Base-by-base conservation (phyloP, 352 stramenopile genomes). In the Phytophthora aleatoria region DNA sequence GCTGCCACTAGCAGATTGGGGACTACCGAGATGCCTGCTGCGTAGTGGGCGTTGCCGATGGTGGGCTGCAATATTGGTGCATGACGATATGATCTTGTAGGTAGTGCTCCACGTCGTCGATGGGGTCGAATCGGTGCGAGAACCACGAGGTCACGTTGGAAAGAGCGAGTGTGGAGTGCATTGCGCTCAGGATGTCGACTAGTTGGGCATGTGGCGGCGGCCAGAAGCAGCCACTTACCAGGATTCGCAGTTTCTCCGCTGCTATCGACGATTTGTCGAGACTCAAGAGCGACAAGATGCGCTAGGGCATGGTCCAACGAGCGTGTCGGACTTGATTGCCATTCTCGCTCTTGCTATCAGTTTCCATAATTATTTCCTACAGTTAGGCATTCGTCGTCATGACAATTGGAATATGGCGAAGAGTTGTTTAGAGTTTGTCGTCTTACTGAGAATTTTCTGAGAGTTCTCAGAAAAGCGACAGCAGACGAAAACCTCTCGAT, bases 91-190 rank as follows among this genome's bases (percentile, higher is more conserved):
- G 27, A 43, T 91, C 82, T 26, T 82, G 71, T 11, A 81, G 56
- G 48, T 85, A 89, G 10, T 79, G 67, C 52, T 87, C 79, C 41
- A 89, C 73, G 24, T 91, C 77, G 47, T 82, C 71, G 4, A 70
- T 75, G 6, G 86, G 77, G 49, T 89, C 79, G 26, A 88, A 73
- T 38, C 78, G 78, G 30, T 76, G 76, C 48, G 86, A 78, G 39
- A 88, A 91, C 60, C 78, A 68, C 10, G 58, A 65, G 10, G 61
- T 60, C 7, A 87, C 59, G 43, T 81, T 74, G 24, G 57, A 50
- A 5, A 78, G 52, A 5, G 78, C 43, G 10, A 35, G 27, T 12
- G 50, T 54, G 0, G 57, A 50, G 20, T 68, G 42, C 53, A 84
- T 72, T 2, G 57, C 50, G 3, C 38, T 30, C 13, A 91, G 52